These are phyloP conservation scores for Graphilbum sp. DNA, from an alignment of 2,329 filamentous ascomycete species.

Conservation along the genomic window DNA sequence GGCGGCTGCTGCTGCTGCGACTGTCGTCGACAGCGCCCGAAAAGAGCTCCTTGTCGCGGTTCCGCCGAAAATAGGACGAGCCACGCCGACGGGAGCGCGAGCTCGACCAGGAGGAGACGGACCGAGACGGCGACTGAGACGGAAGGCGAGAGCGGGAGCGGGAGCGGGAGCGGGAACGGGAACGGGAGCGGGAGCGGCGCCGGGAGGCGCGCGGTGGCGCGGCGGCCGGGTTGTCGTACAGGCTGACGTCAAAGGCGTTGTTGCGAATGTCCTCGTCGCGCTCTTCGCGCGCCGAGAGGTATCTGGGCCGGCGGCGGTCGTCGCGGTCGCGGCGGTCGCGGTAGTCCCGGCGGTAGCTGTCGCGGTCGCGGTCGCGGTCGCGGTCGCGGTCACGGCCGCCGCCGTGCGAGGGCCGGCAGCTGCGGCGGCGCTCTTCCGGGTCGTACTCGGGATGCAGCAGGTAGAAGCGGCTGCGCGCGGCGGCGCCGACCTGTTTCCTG, in stretches of 20 bases:
- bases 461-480: constrained; percentile 77
- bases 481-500: constrained; percentile 63
- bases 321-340: too few species aligned
- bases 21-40: constrained; percentile 18
- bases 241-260: constrained; percentile 46
- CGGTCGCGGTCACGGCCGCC: constrained; percentile 13
- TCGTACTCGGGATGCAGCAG: constrained; percentile 82
- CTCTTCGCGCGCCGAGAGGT: constrained; percentile 19
- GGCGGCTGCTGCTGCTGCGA: constrained; percentile 10
- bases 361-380: constrained; percentile 20
- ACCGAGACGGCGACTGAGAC: constrained; percentile 1
- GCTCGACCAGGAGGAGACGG: constrained; percentile 2
- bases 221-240: constrained; percentile 38
- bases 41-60: constrained; percentile 48
- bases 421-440: constrained; percentile 45
- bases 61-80: constrained; percentile 18
- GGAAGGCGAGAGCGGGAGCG: too few species aligned
- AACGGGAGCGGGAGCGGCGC: constrained; percentile 11
- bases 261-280: constrained; percentile 33
- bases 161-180: constrained; percentile 9
- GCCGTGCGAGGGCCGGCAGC: background rate
- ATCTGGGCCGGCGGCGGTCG: too few species aligned
- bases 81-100: constrained; percentile 3
- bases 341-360: constrained; percentile 18
- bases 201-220: constrained; percentile 16